These are phyloP conservation scores for Ettlia oleoabundans DNA, from an alignment of 139 green algal species.

Conservation along the genomic window DNA sequence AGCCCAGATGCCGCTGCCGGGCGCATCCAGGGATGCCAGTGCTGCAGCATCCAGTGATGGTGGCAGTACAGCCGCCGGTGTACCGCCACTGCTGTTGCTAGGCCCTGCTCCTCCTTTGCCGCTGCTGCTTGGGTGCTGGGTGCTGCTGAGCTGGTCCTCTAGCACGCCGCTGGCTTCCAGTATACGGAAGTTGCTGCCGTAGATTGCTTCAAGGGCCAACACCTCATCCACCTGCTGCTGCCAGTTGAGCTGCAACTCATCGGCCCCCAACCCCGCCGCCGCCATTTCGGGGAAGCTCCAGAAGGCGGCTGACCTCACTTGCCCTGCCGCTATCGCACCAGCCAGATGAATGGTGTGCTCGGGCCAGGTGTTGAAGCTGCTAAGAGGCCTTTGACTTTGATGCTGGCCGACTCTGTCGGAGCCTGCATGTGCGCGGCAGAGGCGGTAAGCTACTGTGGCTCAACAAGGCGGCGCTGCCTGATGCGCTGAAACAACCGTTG, in stretches of 20 bases:
- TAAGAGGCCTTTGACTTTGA: not conserved
- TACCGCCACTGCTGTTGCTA: too few species aligned
- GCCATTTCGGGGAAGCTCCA: not conserved
- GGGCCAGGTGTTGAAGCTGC: too few species aligned
- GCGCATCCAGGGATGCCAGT: not conserved
- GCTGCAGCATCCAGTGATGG: not conserved
- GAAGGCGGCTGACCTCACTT: too few species aligned
- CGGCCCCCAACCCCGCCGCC: not conserved
- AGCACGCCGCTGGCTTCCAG: not conserved
- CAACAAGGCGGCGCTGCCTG: not conserved
- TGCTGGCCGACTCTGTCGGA: not conserved
- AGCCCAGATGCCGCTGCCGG: not conserved
- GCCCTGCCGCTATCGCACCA: too few species aligned
- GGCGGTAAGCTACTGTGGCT: not conserved
- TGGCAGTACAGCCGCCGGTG: not conserved
- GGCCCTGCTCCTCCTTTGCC: not conserved
- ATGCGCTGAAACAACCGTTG: not conserved
- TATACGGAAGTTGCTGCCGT: constrained; percentile 60
- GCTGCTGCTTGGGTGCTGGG: not conserved
- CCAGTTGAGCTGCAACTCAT: constrained; percentile 56
- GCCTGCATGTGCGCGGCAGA: too few species aligned
- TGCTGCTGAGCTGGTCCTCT: too few species aligned
- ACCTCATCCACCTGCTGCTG: constrained; percentile 74
- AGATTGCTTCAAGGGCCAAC: constrained; percentile 66
- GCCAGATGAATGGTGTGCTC: too few species aligned